phyloP scores from a whole-genome alignment of 495 filamentous ascomycete species.

The Hypoxylon crocopeplum region DNA sequence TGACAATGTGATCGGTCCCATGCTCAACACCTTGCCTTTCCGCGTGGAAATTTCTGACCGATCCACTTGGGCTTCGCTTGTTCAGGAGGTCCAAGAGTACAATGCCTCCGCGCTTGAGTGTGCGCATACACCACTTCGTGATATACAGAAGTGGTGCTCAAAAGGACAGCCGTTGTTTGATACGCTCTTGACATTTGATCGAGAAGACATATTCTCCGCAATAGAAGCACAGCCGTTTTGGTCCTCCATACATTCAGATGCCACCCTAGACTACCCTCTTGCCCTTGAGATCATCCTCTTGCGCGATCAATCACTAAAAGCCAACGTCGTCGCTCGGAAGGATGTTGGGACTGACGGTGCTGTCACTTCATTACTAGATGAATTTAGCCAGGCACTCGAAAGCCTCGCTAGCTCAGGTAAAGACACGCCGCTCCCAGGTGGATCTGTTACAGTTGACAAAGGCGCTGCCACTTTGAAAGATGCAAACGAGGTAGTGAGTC shows the following conservation, averaged over 20 bases:
- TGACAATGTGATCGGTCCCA: slow-evolving; percentile 77
- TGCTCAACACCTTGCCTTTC: slow-evolving; percentile 91
- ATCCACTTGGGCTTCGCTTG: slow-evolving; percentile 59
- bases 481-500: background rate
- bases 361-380: slow-evolving; percentile 47
- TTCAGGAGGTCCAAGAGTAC: slow-evolving; percentile 64
- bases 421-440: slow-evolving; percentile 2
- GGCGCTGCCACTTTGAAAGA: background rate
- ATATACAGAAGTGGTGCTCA: slow-evolving; percentile 75
- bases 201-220: slow-evolving; percentile 39
- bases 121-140: slow-evolving; percentile 73
- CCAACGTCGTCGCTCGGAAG: slow-evolving; percentile 62
- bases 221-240: slow-evolving; percentile 55
- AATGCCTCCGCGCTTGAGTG: slow-evolving; percentile 65
- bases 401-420: slow-evolving; percentile 26
- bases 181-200: slow-evolving; percentile 85
- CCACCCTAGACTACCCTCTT: slow-evolving; percentile 70
- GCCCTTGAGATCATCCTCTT: slow-evolving; percentile 72
- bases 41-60: slow-evolving; percentile 51
- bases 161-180: slow-evolving; percentile 73
- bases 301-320: slow-evolving; percentile 49
- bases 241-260: slow-evolving; percentile 56
- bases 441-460: background rate
- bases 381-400: slow-evolving; percentile 45
- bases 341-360: slow-evolving; percentile 39